Evolutionary conservation across 2,329 filamentous ascomycete species (phyloP).

Genomic region (Massarina eburnea): DNA sequence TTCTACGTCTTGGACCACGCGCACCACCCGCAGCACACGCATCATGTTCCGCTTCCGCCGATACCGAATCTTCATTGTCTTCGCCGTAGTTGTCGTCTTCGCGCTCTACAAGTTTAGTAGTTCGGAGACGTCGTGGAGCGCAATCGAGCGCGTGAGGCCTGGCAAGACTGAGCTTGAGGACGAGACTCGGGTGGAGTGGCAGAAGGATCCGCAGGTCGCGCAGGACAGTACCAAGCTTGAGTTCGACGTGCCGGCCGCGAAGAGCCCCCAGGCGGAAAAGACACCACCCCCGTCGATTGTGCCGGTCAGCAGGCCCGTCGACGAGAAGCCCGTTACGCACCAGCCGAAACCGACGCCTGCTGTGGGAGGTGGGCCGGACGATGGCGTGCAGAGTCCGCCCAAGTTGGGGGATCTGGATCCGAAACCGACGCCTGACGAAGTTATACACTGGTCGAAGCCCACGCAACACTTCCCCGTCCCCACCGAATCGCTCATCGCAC

Average conservation of each 20-base stretch:
- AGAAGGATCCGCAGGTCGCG: conserved; percentile 28
- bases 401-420: neutral
- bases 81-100: conserved; percentile 58
- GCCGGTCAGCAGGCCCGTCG: conserved; percentile 17
- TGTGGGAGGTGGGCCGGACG: neutral
- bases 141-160: conserved; percentile 15
- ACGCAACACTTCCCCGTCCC: conserved; percentile 77
- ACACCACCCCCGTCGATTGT: conserved; percentile 35
- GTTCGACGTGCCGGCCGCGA: conserved; percentile 34
- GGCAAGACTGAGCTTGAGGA: conserved; percentile 19
- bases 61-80: conserved; percentile 62
- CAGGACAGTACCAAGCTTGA: conserved; percentile 36
- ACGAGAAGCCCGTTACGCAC: conserved; percentile 12
- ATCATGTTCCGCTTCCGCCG: conserved; percentile 61
- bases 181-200: conserved; percentile 18
- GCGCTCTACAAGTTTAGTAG: conserved; percentile 56
- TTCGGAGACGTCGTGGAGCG: conserved; percentile 45
- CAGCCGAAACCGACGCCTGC: conserved; percentile 10
- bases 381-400: neutral
- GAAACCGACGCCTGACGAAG: conserved; percentile 17
- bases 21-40: conserved; percentile 12
- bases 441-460: conserved; percentile 72
- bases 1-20: too few relatives aligned
- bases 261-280: conserved; percentile 21
- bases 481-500: conserved; percentile 67